Base-by-base conservation (phyloP, 192 early-diverging fungal genomes). In the Podila clonocystis region DNA sequence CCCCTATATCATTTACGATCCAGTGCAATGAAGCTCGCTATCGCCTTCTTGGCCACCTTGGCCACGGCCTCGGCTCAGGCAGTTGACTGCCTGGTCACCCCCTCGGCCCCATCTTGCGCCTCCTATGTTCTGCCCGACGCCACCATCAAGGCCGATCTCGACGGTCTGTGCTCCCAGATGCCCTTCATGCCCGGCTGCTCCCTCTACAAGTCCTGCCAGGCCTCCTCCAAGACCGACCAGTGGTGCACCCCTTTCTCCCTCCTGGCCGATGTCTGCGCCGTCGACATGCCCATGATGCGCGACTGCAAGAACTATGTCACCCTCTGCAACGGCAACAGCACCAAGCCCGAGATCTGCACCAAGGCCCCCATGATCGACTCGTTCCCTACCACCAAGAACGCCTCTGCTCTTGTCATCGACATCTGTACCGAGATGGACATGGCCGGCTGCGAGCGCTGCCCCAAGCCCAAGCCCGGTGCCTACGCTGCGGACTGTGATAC, bases 401-500 rank as follows among this genome's bases (percentile, higher is more conserved):
- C 83, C n/a, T 78, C 86, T 4, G 75, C 85, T 17, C 63, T 84
- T 6, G 85, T 90, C 33, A 67, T 85, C 50, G 75, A 72, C 71
- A 86, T 79, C 36, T 79, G 76, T 24, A 64, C 70, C 9, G 76
- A 79, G 61, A 79, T 79, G 76, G 64, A 67, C 20, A 79, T 79
- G 76, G 65, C 64, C 22, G 76, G 76, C 19, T 79, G 76, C 24
- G 76, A 79, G 41, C 69, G 70, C 36, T 79, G 76, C 76, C 76
- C 76, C 49, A 79, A 79, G 58, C 76, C 77, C 36, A 8, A 62
- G 9, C 66, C 87, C 12, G 84, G 85, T 52, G 73, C 75, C 68
- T 83, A 80, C 49, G 87, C 85, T 48, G 82, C 87, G 6, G 28
- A 82, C 17, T 92, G 91, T 75, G 88, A 92, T 70, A 72, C 87